Conservation (phyloP, 2,329 filamentous ascomycete genomes). For the Dactylonectria macrodidyma region DNA sequence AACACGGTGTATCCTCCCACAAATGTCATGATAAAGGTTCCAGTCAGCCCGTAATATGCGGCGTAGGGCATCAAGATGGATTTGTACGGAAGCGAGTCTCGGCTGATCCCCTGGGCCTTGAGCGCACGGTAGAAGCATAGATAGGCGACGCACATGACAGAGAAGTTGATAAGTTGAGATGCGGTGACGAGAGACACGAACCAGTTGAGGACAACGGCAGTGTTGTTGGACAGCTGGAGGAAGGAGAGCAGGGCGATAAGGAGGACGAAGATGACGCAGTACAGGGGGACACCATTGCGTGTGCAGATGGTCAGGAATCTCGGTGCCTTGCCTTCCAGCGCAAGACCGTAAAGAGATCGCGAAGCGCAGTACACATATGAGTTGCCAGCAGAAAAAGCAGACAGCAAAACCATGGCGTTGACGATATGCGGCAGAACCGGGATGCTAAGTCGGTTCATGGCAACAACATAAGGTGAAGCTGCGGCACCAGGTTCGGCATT, state of each 20-base stretch:
- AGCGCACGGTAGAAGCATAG: conserved; percentile 80
- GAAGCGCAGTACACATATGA: conserved; percentile 76
- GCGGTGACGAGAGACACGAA: conserved; percentile 79
- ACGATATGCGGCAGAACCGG: conserved; percentile 77
- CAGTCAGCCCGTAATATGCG: conserved; percentile 76
- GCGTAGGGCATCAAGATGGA: conserved; percentile 79
- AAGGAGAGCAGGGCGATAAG: conserved; percentile 80
- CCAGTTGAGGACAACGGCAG: conserved; percentile 80
- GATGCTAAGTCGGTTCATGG: conserved; percentile 78
- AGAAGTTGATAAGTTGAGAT: conserved; percentile 82
- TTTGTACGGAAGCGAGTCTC: conserved; percentile 79
- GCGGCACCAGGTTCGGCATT: conserved; percentile 76
- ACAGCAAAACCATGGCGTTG: conserved; percentile 79
- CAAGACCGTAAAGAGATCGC: conserved; percentile 77
- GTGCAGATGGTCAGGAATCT: conserved; percentile 73
- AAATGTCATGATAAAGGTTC: conserved; percentile 79
- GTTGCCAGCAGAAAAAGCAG: conserved; percentile 78
- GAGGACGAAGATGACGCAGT: conserved; percentile 78
- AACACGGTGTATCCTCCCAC: conserved; percentile 85
- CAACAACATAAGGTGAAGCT: conserved; percentile 76
- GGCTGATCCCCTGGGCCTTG: conserved; percentile 77
- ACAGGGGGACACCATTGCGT: conserved; percentile 78
- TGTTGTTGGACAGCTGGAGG: conserved; percentile 77
- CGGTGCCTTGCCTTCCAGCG: conserved; percentile 78
- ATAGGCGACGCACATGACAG: conserved; percentile 79